A percentile compares a stretch with the other conserved stretches of the same genome.
Evolutionary conservation across 331 rosid genomes (phyloP).

Genomic region (Quercus phellos): DNA sequence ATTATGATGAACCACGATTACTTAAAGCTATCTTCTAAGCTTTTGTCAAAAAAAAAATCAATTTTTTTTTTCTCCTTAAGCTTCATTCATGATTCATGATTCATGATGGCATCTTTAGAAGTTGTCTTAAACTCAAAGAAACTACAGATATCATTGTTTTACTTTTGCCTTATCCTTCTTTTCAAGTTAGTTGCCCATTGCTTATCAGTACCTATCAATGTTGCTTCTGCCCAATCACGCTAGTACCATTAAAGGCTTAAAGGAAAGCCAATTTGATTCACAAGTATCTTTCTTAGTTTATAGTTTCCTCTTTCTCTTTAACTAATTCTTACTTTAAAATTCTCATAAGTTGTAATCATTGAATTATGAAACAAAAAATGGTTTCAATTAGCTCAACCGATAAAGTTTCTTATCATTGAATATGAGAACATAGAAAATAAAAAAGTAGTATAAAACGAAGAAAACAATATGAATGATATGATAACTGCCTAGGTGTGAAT

Average conservation of each 20-base stretch:
- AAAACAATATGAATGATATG: too few relatives aligned
- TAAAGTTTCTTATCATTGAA: too few relatives aligned
- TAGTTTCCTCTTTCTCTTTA: too few relatives aligned
- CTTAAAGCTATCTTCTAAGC: conserved; percentile 18
- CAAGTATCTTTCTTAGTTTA: background rate
- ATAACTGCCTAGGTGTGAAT: too few relatives aligned
- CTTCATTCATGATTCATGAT: background rate
- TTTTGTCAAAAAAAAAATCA: background rate
- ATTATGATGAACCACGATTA: conserved; percentile 1
- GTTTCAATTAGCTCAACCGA: too few relatives aligned
- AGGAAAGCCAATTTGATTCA: background rate
- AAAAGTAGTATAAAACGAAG: too few relatives aligned
- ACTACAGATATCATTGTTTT: conserved; percentile 5
- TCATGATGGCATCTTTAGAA: conserved; percentile 4
- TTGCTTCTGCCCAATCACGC: background rate
- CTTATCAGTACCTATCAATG: background rate
- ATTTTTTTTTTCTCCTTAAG: background rate
- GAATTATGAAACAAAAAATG: too few relatives aligned
- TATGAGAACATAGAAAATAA: too few relatives aligned
- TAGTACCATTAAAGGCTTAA: background rate
- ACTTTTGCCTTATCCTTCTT: background rate
- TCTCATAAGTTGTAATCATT: too few relatives aligned
- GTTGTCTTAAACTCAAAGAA: conserved; percentile 40
- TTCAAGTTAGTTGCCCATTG: background rate
- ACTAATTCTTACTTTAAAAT: too few relatives aligned